Base-by-base conservation (phyloP, 2,329 filamentous ascomycete species). In the Beauveria rudraprayagi region DNA sequence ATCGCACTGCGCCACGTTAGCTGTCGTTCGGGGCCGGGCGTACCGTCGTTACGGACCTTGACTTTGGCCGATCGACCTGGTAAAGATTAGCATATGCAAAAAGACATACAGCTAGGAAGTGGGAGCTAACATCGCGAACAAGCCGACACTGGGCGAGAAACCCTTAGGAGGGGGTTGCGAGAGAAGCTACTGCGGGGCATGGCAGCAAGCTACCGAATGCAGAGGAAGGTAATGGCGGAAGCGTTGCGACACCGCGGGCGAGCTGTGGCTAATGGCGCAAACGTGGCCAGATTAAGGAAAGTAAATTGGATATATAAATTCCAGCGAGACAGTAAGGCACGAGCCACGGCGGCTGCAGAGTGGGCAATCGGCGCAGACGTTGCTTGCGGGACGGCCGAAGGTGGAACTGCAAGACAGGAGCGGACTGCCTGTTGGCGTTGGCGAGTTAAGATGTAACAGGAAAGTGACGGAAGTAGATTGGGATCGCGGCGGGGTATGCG, bases 11-110 rank as follows among this genome's bases (percentile, higher is more conserved):
- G 26, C 26, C 47, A 28, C 11, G 43, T 56, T 61, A 58, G 53
- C 24, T 43, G 34, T 24, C 48, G 57, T n/a, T 8, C 11, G 57
- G 26, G 8, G 48, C 9, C 16, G 34, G 40, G 26, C 40, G 22
- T n/a, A 11, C 2, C 19, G 16, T 26, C 11, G 57, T 3, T 11
- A 47, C 57, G n/a, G 28, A 88, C 86, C 81, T 95, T 97, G 72
- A 97, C 92, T 78, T 99, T 99, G 59, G 93, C 92, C 63, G 88
- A 85, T 63, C 94, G 90, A 77, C 85, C 85, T 85, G 60, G n/a
- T 34, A 43, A 19, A 52, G 37, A 19, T 59, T 61, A 63, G 63
- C 62, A 34, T 57, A 52, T 30, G 14, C 9, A 52, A 30, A 9
- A 47, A 53, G 11, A 28, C 30, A 14, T 17, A 14, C 16, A 17